Evolutionary conservation across 129 eudicot genomes (phyloP).

Genomic region (Cynara cardunculus): DNA sequence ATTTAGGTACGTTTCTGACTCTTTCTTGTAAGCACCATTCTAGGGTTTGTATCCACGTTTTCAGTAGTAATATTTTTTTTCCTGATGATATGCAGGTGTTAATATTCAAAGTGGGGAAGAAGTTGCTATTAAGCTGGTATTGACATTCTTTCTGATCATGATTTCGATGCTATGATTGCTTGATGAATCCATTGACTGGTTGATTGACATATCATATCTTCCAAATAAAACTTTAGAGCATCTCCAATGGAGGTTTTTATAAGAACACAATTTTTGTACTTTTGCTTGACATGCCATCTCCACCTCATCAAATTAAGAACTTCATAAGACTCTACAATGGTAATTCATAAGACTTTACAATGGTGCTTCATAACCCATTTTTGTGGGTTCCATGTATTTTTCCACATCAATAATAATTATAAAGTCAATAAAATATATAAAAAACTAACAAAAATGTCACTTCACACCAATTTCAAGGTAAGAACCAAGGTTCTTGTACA

Average conservation of each 20-base stretch:
- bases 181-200: not conserved
- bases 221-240: not conserved
- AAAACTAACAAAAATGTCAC: no score
- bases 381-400: no score
- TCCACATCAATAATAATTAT: no score
- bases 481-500: no score
- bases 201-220: not conserved
- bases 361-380: no score
- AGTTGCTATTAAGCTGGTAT: slow-evolving; percentile 95
- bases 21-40: not conserved
- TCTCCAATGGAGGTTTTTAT: not conserved
- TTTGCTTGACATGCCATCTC: no score
- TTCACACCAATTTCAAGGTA: no score
- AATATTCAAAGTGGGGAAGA: slow-evolving; percentile 91
- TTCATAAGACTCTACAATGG: no score
- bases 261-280: no score
- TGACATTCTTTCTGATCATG: not conserved
- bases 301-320: no score
- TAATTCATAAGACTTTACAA: no score
- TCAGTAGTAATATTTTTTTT: not conserved
- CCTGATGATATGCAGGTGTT: slow-evolving; percentile 51
- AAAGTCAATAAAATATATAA: no score
- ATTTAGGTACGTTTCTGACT: slow-evolving; percentile 57
- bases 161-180: not conserved
- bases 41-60: not conserved